Evolutionary conservation across 345 rosid species (phyloP).

Genomic region (Orychophragmus violaceus): DNA sequence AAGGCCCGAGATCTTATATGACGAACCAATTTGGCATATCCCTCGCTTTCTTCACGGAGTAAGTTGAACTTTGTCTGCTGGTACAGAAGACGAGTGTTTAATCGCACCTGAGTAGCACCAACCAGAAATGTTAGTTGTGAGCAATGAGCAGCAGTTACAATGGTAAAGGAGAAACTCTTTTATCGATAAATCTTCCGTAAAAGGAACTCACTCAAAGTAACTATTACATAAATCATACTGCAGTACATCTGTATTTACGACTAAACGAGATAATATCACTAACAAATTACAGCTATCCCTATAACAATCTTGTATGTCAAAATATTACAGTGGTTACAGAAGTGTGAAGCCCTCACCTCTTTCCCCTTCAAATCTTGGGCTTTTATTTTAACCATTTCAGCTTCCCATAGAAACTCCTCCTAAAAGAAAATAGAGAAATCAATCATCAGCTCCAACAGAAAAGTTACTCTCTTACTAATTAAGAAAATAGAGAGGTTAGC

Average conservation of each 20-base stretch:
- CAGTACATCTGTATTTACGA: constrained; percentile 10
- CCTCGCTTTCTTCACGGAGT: constrained; percentile 98
- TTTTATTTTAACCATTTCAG: constrained; percentile 93
- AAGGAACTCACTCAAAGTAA: constrained; percentile 11
- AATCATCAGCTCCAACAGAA: constrained; percentile 10
- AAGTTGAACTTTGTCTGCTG: constrained; percentile 98
- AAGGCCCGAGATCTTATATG: background rate
- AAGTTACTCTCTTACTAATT: background rate
- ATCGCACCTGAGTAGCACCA: constrained; percentile 68
- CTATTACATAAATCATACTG: constrained; percentile 3
- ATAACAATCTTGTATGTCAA: background rate
- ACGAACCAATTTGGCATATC: constrained; percentile 99
- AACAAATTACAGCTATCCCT: background rate
- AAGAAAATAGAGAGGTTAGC: background rate
- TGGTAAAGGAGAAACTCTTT: background rate
- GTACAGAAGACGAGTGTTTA: constrained; percentile 95
- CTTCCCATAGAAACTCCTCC: constrained; percentile 98
- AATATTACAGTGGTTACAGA: constrained; percentile 10
- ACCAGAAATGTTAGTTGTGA: constrained; percentile 18
- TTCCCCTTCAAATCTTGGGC: constrained; percentile 94
- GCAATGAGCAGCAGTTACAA: constrained; percentile 18
- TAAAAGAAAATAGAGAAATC: constrained; percentile 27
- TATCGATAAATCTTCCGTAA: background rate
- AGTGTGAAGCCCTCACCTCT: constrained; percentile 58
- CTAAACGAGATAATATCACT: constrained; percentile 3